Evolutionary conservation across 176 grass and related monocot genomes (phyloP).

Genomic region (Aegilops longissima): DNA sequence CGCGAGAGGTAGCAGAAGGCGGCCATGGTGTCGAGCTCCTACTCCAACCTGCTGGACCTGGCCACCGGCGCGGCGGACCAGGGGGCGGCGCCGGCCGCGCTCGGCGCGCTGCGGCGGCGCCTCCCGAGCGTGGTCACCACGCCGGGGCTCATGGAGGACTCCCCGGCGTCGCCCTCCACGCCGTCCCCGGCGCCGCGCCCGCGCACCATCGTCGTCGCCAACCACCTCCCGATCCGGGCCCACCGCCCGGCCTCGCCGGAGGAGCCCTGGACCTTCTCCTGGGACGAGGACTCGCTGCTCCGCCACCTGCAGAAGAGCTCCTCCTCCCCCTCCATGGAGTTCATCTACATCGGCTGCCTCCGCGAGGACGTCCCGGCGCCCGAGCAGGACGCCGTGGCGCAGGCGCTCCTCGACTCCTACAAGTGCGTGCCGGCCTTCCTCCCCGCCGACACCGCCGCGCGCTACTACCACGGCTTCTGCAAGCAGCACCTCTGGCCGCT

Average conservation of each 20-base stretch:
- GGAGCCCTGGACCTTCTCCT: slow-evolving; percentile 67
- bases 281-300: slow-evolving; percentile 92
- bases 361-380: slow-evolving; percentile 58
- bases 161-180: slow-evolving; percentile 50
- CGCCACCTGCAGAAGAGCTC: slow-evolving; percentile 74
- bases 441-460: slow-evolving; percentile 51
- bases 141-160: slow-evolving; percentile 70
- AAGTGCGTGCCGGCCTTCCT: slow-evolving; percentile 88
- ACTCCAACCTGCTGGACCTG: slow-evolving; percentile 88
- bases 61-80: slow-evolving; percentile 76
- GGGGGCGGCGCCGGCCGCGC: slow-evolving; percentile 39
- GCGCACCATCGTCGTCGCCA: slow-evolving; percentile 91
- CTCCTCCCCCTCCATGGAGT: slow-evolving; percentile 54
- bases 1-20: neutral
- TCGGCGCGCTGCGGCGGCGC: slow-evolving; percentile 62
- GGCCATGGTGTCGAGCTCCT: slow-evolving; percentile 84
- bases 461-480: slow-evolving; percentile 97
- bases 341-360: slow-evolving; percentile 94
- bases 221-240: slow-evolving; percentile 77
- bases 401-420: slow-evolving; percentile 78
- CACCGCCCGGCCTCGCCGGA: slow-evolving; percentile 36
- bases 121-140: slow-evolving; percentile 80
- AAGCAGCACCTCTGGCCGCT: slow-evolving; percentile 99
- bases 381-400: slow-evolving; percentile 82
- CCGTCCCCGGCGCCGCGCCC: slow-evolving; percentile 54